Conservation (phyloP, 495 filamentous ascomycete species). For the Aspergillus bertholletiae region DNA sequence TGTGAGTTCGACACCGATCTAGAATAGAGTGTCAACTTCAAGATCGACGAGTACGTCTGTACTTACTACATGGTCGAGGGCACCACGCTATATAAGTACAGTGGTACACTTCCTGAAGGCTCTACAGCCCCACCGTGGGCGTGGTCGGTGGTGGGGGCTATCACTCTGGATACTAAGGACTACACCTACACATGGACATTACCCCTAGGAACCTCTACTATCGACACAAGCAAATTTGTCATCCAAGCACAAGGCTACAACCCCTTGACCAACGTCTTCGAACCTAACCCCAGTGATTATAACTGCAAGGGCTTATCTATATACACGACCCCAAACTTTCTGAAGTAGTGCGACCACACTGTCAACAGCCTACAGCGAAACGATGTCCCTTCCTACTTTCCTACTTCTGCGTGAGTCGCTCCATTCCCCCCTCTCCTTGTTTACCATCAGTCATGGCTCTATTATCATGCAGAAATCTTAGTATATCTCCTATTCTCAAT, state of each 20-base stretch:
- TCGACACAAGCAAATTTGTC: conserved; percentile 10
- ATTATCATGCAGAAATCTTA: background rate
- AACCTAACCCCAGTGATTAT: conserved; percentile 6
- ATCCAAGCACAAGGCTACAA: conserved; percentile 14
- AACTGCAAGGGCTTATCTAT: conserved; percentile 12
- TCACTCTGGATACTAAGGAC: conserved; percentile 1
- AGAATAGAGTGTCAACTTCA: conserved; percentile 13
- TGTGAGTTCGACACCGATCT: conserved; percentile 10
- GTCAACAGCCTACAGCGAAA: conserved; percentile 11
- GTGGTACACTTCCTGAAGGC: conserved; percentile 8
- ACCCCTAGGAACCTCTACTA: conserved; percentile 9
- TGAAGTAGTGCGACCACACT: conserved; percentile 15
- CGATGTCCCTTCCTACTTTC: conserved; percentile 4
- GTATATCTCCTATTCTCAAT: background rate
- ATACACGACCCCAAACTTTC: conserved; percentile 6
- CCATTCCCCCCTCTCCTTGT: background rate
- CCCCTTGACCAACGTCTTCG: conserved; percentile 13
- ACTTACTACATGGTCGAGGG: conserved; percentile 17
- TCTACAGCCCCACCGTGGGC: conserved; percentile 7
- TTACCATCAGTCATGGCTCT: background rate
- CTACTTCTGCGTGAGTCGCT: conserved; percentile 1
- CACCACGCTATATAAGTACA: conserved; percentile 10
- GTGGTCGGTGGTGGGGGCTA: conserved; percentile 1
- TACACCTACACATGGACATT: conserved; percentile 15
- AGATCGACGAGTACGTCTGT: conserved; percentile 10